phyloP scores from a whole-genome alignment of 768 basidiomycete species.

The Phlebiopsis flavidoalba region DNA sequence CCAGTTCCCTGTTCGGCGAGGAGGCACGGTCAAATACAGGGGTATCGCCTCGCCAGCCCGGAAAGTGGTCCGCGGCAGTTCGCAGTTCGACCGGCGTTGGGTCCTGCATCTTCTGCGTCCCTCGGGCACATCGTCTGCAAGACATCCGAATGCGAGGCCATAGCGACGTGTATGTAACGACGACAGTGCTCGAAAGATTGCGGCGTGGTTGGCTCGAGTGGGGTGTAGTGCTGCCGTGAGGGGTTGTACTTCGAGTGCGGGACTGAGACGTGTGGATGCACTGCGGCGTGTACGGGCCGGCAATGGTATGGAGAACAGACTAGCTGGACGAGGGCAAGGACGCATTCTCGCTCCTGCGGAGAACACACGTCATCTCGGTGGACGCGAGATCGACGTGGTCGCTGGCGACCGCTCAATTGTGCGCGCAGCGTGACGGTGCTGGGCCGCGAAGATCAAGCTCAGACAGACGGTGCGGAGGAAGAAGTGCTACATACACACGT shows the following conservation, averaged over 20 bases:
- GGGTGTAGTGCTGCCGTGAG: constrained; percentile 61
- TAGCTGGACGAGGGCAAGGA: constrained; percentile 39
- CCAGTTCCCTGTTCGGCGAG: constrained; percentile 63
- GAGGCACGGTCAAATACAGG: constrained; percentile 75
- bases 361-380: constrained; percentile 52
- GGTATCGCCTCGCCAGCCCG: constrained; percentile 70
- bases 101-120: constrained; percentile 46
- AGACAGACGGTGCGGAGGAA: constrained; percentile 6
- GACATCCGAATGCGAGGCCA: constrained; percentile 53
- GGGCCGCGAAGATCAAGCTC: constrained; percentile 12
- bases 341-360: constrained; percentile 21
- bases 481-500: constrained; percentile 59
- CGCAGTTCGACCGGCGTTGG: constrained; percentile 66
- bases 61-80: constrained; percentile 70
- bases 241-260: constrained; percentile 60
- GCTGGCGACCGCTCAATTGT: constrained; percentile 57
- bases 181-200: constrained; percentile 49
- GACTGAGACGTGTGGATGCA: constrained; percentile 75
- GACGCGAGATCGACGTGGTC: constrained; percentile 62
- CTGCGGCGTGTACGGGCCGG: constrained; percentile 76
- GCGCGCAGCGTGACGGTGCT: constrained; percentile 66
- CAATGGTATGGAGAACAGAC: constrained; percentile 80
- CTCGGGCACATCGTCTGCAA: constrained; percentile 60
- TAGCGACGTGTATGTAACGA: constrained; percentile 74
- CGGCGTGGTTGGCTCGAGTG: constrained; percentile 28